Percentiles rank a stretch among this genome's conserved stretches.
Conservation (phyloP, 345 rosid genomes). For the Lenwebbia sp. region DNA sequence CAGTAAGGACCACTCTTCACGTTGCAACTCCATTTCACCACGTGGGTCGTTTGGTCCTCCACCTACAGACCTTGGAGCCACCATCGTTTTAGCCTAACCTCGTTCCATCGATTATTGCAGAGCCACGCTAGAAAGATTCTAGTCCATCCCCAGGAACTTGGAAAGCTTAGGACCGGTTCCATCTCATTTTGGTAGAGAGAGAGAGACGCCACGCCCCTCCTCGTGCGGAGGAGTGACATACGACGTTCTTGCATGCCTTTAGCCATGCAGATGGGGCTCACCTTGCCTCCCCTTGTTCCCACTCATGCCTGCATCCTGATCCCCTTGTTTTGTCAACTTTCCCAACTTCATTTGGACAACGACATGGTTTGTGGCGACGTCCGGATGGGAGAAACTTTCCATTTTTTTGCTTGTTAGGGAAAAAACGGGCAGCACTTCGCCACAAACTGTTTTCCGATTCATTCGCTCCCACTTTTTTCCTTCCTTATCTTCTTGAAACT, state of each 20-base stretch:
- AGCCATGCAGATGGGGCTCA: not conserved
- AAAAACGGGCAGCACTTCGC: no score
- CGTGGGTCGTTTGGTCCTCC: slow-evolving; percentile 1
- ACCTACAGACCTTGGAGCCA: not conserved
- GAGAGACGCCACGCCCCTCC: not conserved
- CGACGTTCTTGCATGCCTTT: not conserved
- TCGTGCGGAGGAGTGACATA: not conserved
- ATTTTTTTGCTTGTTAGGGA: not conserved
- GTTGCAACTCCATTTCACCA: not conserved
- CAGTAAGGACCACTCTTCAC: not conserved
- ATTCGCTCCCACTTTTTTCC: no score
- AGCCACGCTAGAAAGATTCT: not conserved
- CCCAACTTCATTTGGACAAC: not conserved
- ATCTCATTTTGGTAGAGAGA: not conserved
- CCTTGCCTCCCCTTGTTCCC: not conserved
- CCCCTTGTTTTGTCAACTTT: not conserved
- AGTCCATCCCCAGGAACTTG: not conserved
- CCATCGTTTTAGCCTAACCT: not conserved
- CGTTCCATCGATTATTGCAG: not conserved
- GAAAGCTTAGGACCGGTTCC: not conserved
- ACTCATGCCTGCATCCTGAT: not conserved
- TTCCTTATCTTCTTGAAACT: no score
- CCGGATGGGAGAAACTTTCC: not conserved
- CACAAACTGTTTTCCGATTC: no score
- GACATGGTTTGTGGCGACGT: not conserved